A percentile compares a stretch with the other conserved stretches of the same genome.
phyloP scores from a whole-genome alignment of 176 grass and related monocot species.

The Pharus latifolius region DNA sequence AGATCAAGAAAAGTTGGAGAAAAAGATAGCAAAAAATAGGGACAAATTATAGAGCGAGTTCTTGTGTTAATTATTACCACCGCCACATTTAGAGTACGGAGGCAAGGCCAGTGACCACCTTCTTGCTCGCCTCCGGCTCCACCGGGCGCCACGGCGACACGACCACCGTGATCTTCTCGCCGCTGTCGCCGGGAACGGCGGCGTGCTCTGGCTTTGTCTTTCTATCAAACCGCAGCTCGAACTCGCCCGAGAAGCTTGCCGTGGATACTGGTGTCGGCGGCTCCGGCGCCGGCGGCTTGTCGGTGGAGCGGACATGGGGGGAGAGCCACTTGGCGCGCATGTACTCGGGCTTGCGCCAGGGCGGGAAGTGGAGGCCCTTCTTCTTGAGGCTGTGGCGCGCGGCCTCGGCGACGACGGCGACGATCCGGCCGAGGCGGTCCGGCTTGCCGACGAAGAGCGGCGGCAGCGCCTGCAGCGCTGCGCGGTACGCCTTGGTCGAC shows the following conservation, averaged over 20 bases:
- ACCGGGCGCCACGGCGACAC: constrained; percentile 6
- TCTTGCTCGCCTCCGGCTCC: constrained; percentile 1
- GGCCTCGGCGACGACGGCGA: constrained; percentile 45
- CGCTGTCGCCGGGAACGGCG: too few relatives aligned
- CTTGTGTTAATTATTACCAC: background rate
- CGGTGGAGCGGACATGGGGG: constrained; percentile 9
- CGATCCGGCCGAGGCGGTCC: constrained; percentile 36
- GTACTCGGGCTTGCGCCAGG: constrained; percentile 88
- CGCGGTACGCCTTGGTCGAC: constrained; percentile 52
- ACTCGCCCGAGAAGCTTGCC: constrained; percentile 24
- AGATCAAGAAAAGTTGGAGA: background rate
- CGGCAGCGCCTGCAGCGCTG: constrained; percentile 57
- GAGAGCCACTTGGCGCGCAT: constrained; percentile 93
- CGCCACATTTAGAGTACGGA: constrained; percentile 35
- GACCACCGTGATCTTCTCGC: constrained; percentile 10
- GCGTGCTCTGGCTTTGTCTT: background rate
- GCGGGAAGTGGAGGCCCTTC: constrained; percentile 51
- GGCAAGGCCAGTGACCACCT: constrained; percentile 45
- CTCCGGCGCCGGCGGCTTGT: background rate
- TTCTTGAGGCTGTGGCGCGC: constrained; percentile 61
- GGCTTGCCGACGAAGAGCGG: constrained; percentile 51
- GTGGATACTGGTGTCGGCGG: background rate
- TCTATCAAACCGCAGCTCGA: constrained; percentile 23
- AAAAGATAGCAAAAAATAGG: background rate
- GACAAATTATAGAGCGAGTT: background rate